Conservation (phyloP, 169 alveolate species). For the Cryptosporidium ubiquitum region DNA sequence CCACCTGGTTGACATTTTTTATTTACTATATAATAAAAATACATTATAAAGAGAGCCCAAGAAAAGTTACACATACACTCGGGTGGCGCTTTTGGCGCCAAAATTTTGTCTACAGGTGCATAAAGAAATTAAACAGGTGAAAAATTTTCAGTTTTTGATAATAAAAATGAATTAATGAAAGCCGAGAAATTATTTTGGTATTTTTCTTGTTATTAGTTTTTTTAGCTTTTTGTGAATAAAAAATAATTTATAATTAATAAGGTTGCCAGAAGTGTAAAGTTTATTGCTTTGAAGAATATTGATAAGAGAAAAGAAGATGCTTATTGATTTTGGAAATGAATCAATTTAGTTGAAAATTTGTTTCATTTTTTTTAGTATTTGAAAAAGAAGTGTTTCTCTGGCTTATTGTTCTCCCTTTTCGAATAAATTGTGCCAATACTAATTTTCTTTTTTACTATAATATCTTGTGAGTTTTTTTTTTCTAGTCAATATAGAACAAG, state of each 20-base stretch:
- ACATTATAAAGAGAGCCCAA: not conserved
- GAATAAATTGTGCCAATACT: too few species aligned
- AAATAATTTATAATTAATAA: too few species aligned
- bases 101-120: conserved; percentile 67
- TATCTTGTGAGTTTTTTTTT: not conserved
- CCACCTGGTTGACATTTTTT: conserved; percentile 19
- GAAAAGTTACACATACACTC: conserved; percentile 70
- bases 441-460: too few species aligned
- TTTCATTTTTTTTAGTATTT: too few species aligned
- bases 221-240: not conserved
- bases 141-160: not conserved
- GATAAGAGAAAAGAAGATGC: not conserved
- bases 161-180: too few species aligned
- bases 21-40: not conserved
- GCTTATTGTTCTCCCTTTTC: not conserved
- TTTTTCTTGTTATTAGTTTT: too few species aligned
- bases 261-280: not conserved
- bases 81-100: conserved; percentile 7
- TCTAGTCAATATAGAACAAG: not conserved
- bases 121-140: not conserved
- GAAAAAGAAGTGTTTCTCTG: too few species aligned
- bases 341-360: too few species aligned
- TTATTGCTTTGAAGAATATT: too few species aligned
- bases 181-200: not conserved
- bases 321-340: not conserved